Base-by-base conservation (phyloP, 1,284 basidiomycete genomes). In the Ustilago shanxiensis region DNA sequence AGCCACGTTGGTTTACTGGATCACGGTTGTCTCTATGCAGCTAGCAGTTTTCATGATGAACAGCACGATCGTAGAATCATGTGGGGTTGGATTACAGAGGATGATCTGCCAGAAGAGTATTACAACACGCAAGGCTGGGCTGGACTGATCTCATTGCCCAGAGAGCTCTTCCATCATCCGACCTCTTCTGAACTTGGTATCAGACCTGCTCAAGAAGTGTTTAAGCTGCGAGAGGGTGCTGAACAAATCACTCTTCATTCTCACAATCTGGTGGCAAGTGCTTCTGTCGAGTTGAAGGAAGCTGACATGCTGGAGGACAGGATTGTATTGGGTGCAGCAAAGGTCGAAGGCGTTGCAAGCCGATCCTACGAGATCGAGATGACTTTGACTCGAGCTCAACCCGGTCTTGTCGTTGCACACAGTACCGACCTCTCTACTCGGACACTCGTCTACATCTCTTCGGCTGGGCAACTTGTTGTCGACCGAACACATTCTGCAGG, bases 31-130 rank as follows among this genome's bases (percentile, higher is more conserved):
- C 60, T 79, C 22, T 81, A 81, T 37, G 80, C 80, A 16, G 76
- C 78, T 1, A 79, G 67, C 52, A 77, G 72, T 14, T 79, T 79
- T 59, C 70, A 72, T 50, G 75, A 80, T 45, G 49, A 65, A 13
- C 52, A 59, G 53, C 61, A 56, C 29, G 28, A 66, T 10, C 71
- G 78, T 14, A 55, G 79, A 10, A 61, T 81, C 52, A 72, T 81
- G 64, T 81, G 79, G 79, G 75, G 77, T 8, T 81, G 80, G 80
- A 72, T 81, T 47, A 72, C 80, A 2, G 80, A 81, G 22, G 80
- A 81, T 45, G 79, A 80, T 44, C 50, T 81, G 22, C 61, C 71
- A 9, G 72, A 76, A 18, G 49, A 50, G 24, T 71, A 77, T 44
- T 75, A 75, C 66, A 41, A 80, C 22, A 66, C 64, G 2, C 80